Evolutionary conservation across 768 basidiomycete species (phyloP), one percentile per base, ranked within the genome.

Genomic region (Termitomyces sp.): DNA sequence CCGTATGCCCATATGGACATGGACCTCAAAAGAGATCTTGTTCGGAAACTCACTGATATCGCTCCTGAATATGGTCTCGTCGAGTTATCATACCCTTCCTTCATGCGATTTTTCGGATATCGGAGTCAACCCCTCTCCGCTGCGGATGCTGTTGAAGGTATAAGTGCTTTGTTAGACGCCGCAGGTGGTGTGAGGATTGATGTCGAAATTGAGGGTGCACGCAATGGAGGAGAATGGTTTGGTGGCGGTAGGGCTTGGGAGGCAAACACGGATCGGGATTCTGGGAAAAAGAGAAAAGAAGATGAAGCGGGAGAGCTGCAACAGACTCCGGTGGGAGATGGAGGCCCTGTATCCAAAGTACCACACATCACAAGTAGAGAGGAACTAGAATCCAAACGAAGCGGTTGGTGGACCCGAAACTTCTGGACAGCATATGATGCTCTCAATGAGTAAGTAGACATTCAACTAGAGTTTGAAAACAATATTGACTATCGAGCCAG

Each of bases 401-500:
- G 85, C 35, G 75, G 82, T 53, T 94, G 91, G 89, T 91, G 92
- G 87, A 81, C 89, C 46, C 81, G 77, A 68, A 98, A 98, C 70
- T 99, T 98, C 66, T 99, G 97, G 97, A 80, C 82, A 10, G 93
- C 94, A 2, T 98, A 88, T 68, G 96, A 98, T 67, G 89, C 96
- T 4, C 82, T 97, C 53, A 76, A 81, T 57, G 87, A 98, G 96
- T 98, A 70, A 77, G 94, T 77, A 7, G 7, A 15, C 51, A n/a
- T 40, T 5, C 12, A 5, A 41, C 19, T 46, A n/a, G 10, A 28
- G 14, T 26, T 41, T 31, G 14, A 19, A 15, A 31, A 38, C 3
- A 19, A 5, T 6, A 19, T 21, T 6, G 41, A 19, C 26, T n/a
- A 26, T 21, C 19, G 41, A 26, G 44, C 26, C 63, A 97, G 94